A percentile compares a stretch with the other conserved stretches of the same genome.
These are phyloP conservation scores for Catharanthus roseus DNA, from an alignment of 257 asterid species.

Conservation along the genomic window DNA sequence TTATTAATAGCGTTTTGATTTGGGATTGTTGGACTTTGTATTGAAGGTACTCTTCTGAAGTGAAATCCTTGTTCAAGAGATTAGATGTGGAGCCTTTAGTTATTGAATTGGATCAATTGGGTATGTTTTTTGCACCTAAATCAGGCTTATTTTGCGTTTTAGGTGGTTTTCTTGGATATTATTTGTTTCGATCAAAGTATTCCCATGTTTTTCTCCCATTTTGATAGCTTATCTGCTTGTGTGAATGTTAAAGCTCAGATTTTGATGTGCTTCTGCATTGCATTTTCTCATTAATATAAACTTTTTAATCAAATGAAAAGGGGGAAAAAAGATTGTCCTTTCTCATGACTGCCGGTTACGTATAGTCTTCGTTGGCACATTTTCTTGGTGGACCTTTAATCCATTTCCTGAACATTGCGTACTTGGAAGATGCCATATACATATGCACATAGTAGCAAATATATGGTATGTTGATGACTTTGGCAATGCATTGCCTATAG, in stretches of 20 bases:
- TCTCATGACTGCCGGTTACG: too few relatives aligned
- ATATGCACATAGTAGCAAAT: background rate
- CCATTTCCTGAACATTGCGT: background rate
- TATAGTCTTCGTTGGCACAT: too few relatives aligned
- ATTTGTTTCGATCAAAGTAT: background rate
- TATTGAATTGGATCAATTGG: constrained; percentile 78
- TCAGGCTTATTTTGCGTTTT: background rate
- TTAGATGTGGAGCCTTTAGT: constrained; percentile 78
- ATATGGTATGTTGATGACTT: background rate
- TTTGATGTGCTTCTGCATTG: background rate
- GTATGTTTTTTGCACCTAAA: constrained; percentile 26
- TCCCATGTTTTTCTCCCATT: background rate
- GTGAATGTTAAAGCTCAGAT: background rate
- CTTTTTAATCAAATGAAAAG: background rate
- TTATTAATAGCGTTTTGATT: constrained; percentile 1
- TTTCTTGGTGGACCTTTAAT: background rate
- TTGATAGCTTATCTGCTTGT: background rate
- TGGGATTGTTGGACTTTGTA: constrained; percentile 11
- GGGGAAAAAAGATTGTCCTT: too few relatives aligned
- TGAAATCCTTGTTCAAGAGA: constrained; percentile 70
- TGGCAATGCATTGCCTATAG: background rate
- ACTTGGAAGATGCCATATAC: background rate
- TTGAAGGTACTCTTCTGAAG: constrained; percentile 69
- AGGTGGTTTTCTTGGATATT: background rate
- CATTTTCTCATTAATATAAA: background rate